Percentiles rank a stretch among this genome's conserved stretches.
Evolutionary conservation across 192 early-diverging fungal species (phyloP).

Genomic region (Chytriomyces sp.): DNA sequence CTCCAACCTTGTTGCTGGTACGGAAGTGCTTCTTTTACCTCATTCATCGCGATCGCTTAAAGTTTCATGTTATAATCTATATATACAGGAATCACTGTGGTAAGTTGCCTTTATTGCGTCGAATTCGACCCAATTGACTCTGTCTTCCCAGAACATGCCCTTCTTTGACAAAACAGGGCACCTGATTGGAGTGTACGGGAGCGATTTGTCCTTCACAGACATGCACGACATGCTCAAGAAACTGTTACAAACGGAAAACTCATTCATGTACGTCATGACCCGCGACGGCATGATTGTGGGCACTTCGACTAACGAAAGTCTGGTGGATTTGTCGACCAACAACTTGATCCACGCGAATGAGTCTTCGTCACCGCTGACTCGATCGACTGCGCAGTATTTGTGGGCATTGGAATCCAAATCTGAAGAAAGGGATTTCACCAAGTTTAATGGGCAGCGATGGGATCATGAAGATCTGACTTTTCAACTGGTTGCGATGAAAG

Average conservation of each 20-base stretch:
- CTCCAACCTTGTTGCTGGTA: background rate
- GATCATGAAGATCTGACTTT: background rate
- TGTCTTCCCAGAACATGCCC: background rate
- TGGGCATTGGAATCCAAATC: too few relatives aligned
- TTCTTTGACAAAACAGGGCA: slow-evolving; percentile 1
- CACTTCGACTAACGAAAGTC: slow-evolving; percentile 4
- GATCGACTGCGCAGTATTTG: too few relatives aligned
- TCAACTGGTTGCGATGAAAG: background rate
- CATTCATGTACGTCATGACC: slow-evolving; percentile 22
- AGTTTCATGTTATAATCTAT: background rate
- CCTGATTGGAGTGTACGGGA: slow-evolving; percentile 1
- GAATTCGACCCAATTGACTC: background rate
- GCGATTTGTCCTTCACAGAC: background rate
- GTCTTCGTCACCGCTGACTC: background rate
- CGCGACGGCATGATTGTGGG: slow-evolving; percentile 6
- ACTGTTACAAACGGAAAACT: background rate
- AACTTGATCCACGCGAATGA: background rate
- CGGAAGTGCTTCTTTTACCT: too few relatives aligned
- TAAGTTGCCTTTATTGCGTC: background rate
- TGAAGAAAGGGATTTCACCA: background rate
- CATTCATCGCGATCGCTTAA: too few relatives aligned
- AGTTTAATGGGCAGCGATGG: background rate
- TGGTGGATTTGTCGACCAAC: background rate
- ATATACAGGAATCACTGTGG: slow-evolving; percentile 4
- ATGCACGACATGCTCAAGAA: slow-evolving; percentile 9